Evolutionary conservation across 768 basidiomycete genomes (phyloP).

Genomic region (Boletus patriciae): DNA sequence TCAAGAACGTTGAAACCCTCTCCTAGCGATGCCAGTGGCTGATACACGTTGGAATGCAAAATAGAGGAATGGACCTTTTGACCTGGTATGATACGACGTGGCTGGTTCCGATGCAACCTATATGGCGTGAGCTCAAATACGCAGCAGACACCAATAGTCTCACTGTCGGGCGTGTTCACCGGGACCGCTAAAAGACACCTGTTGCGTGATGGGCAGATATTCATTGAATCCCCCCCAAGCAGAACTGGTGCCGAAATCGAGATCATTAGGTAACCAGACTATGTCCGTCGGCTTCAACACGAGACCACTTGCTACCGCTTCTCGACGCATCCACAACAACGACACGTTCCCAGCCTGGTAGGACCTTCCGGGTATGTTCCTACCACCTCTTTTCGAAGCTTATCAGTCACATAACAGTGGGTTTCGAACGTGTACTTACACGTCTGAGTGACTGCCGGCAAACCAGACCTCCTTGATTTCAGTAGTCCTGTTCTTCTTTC

Average conservation of each 20-base stretch:
- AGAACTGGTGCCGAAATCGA: conserved; percentile 18
- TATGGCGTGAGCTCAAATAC: too few species aligned
- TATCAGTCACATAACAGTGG: background rate
- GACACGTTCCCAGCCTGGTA: conserved; percentile 24
- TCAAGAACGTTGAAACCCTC: conserved; percentile 19
- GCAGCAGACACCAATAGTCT: too few species aligned
- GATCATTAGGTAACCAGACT: conserved; percentile 22
- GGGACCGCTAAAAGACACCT: too few species aligned
- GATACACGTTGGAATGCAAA: conserved; percentile 16
- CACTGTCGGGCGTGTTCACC: too few species aligned
- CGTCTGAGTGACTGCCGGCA: conserved; percentile 21
- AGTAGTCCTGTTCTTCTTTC: background rate
- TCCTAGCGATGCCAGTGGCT: conserved; percentile 14
- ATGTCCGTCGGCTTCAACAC: conserved; percentile 22
- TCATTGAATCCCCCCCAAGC: background rate
- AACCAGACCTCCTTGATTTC: too few species aligned
- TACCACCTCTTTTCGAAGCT: conserved; percentile 15
- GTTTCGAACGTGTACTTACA: conserved; percentile 11
- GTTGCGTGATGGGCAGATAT: too few species aligned
- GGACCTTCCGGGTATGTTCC: conserved; percentile 17
- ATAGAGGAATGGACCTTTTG: conserved; percentile 27
- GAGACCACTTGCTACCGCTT: conserved; percentile 24
- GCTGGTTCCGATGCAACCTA: background rate
- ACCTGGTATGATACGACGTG: too few species aligned
- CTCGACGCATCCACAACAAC: background rate